Base-by-base conservation (phyloP, 2,329 filamentous ascomycete genomes). In the Fusarium pseudonygamai region DNA sequence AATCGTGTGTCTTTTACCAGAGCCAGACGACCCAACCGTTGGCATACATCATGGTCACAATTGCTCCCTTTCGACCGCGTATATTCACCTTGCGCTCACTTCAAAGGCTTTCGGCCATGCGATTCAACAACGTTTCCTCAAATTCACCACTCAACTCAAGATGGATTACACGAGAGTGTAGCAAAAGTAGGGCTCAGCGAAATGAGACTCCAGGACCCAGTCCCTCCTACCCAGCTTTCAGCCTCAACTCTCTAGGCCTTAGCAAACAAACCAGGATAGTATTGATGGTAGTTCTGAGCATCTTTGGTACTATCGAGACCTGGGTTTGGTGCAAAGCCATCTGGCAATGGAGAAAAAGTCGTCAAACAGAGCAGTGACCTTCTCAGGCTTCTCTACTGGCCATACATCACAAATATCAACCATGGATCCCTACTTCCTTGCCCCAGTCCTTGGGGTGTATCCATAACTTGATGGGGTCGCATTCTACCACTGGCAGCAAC, bases 221-320 rank as follows among this genome's bases (percentile, higher is more conserved):
- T 40, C 74, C 71, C 2, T 64, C 73, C 1, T 70, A 77, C 14
- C 77, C 78, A 14, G 60, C 64, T 3, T 78, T 80, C 36, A 80
- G 66, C 30, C 37, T 81, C 11, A 56, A 78, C 6, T 74, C 73
- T 9, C 49, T 82, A 0, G 80, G 80, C 7, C 56, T 81, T 10
- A 76, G 79, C 65, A 80, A 69, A 32, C 77, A 75, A 24, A 77
- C 78, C 69, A 80, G 64, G 24, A 36, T 80, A 4, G 47, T 72
- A 15, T 40, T 81, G 10, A 57, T 80, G 14, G 66, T 70, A 2
- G 53, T 80, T 5, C 43, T 82, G 12, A 69, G 75, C 55, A 73
- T 82, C 18, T 77, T 80, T 30, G 80, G 79, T 28, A 81, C 78
- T 3, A 77, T 81, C 11, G 80, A 82, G 60, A 79, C 79, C 1